These are phyloP conservation scores for Taxillus chinensis DNA, from an alignment of 164 flowering plant genomes.

Conservation along the genomic window DNA sequence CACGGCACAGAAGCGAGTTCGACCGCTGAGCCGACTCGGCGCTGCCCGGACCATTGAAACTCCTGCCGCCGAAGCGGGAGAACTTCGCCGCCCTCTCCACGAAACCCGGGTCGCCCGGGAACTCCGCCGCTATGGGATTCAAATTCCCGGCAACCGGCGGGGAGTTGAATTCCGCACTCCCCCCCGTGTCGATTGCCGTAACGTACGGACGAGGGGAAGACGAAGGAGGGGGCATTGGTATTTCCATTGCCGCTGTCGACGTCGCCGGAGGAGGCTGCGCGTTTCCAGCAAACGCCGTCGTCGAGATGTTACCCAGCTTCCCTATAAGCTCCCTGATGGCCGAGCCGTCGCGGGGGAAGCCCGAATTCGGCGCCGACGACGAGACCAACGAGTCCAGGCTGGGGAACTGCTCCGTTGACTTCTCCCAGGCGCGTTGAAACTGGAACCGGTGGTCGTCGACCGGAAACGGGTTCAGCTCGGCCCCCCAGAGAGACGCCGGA, in stretches of 20 bases:
- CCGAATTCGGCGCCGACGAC: conserved; percentile 47
- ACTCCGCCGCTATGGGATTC: conserved; percentile 24
- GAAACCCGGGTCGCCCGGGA: conserved; percentile 70
- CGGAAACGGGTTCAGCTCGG: conserved; percentile 14
- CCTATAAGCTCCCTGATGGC: conserved; percentile 57
- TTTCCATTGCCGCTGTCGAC: neutral
- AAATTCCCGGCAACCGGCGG: conserved; percentile 14
- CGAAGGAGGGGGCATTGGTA: neutral
- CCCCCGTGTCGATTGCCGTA: neutral
- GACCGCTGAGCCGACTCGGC: conserved; percentile 27
- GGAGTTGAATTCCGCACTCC: conserved; percentile 7
- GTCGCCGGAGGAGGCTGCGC: conserved; percentile 9
- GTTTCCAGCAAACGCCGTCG: conserved; percentile 43
- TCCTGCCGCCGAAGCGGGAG: conserved; percentile 57
- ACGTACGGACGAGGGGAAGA: neutral
- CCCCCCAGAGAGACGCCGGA: conserved; percentile 11
- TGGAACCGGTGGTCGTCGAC: conserved; percentile 20
- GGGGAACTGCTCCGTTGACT: conserved; percentile 27
- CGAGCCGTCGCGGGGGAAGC: conserved; percentile 15
- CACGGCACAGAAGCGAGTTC: conserved; percentile 26
- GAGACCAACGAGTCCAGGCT: conserved; percentile 54
- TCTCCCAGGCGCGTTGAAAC: conserved; percentile 16
- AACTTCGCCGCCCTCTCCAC: conserved; percentile 79
- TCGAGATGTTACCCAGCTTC: conserved; percentile 49
- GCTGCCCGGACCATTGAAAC: conserved; percentile 26